These are phyloP conservation scores for Coriaria nepalensis DNA, from an alignment of 306 rosid species.

Conservation along the genomic window DNA sequence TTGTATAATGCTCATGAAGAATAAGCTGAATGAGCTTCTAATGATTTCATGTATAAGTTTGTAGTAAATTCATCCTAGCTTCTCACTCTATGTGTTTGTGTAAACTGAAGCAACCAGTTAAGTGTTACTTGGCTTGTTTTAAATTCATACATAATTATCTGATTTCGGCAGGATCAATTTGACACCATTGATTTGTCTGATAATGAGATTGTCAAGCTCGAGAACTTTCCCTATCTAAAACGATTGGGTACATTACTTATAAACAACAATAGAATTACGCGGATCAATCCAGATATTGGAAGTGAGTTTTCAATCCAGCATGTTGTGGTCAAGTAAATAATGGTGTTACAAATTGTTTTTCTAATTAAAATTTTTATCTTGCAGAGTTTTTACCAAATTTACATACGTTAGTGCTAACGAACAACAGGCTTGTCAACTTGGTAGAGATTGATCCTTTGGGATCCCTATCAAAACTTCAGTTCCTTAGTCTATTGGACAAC, in stretches of 20 bases:
- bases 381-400: conserved; percentile 82
- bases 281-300: conserved; percentile 76
- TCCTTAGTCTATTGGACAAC: conserved; percentile 78
- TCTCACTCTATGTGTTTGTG: background rate
- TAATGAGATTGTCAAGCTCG: conserved; percentile 91
- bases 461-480: conserved; percentile 65
- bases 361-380: background rate
- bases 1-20: no score
- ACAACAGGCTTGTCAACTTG: conserved; percentile 90
- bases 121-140: background rate
- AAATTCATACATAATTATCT: conserved; percentile 3
- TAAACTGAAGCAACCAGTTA: background rate
- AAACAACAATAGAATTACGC: conserved; percentile 79
- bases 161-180: conserved; percentile 69
- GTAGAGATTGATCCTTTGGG: conserved; percentile 81
- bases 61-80: no score
- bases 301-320: conserved; percentile 27
- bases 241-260: conserved; percentile 82
- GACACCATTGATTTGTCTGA: conserved; percentile 86
- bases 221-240: conserved; percentile 69
- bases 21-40: no score
- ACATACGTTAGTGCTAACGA: conserved; percentile 76
- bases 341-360: background rate
- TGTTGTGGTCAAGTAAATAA: background rate
- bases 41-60: no score